Base-by-base conservation (phyloP, 164 flowering plant genomes). In the Annona squamosa region DNA sequence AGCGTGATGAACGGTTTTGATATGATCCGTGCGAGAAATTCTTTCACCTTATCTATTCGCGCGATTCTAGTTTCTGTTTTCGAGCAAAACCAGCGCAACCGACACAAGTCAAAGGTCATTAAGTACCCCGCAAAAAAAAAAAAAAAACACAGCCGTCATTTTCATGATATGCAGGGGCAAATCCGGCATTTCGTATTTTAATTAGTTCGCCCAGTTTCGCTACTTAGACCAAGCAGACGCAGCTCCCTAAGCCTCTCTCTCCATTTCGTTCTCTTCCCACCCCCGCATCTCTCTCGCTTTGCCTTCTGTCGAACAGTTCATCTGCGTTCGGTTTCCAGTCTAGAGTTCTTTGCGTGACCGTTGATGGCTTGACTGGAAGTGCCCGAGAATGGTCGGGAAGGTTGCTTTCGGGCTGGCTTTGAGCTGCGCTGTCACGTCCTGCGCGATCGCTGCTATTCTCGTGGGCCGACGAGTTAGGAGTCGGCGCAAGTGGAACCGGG, bases 321-420 rank as follows among this genome's bases (percentile, higher is more conserved):
- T 71, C 74, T 62, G 52, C 79, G 18, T n/a, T 19, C 43, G 16
- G 16, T 42, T 46, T 64, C 4, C 18, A 5, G 61, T 79, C 66
- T 16, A 26, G 37, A 26, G 37, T 4, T 46, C 2, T 16, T 26
- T 5, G 37, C 18, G 52, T 37, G 42, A 10, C 10, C 48, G 73
- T 69, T 52, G 44, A 77, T 80, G 80, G 74, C 42, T 71, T 69
- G 68, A 74, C 26, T 3, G 73, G 76, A 52, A 72, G 65, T 6
- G 74, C 64, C n/a, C 46, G 71, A 47, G 76, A 45, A 88, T 91
- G 97, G 91, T 91, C 95, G 91, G 96, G 83, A 86, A 81, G 80
- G 76, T 84, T 83, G 93, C 65, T 80, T 75, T 86, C 37, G 92
- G 84, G 13, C 61, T 85, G 81, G 89, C 94, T 79, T 87, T 81